Percentiles rank a stretch among this genome's conserved stretches.
These are phyloP conservation scores for Lipomyces spencermartinsiae DNA, from an alignment of 805 yeast species.

Conservation along the genomic window DNA sequence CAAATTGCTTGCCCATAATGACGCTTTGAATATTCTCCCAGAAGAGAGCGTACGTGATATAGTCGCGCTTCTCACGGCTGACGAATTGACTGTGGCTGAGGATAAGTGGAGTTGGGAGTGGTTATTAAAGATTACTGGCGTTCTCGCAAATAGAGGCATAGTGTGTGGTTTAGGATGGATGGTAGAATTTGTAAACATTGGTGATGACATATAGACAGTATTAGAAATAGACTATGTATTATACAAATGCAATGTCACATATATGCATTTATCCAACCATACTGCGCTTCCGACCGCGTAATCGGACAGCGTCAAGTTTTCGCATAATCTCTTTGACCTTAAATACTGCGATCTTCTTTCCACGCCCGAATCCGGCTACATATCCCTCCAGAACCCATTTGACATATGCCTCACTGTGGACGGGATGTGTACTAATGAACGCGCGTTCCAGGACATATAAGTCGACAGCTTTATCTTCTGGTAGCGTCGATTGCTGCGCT, in stretches of 20 bases:
- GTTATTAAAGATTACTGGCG: conserved; percentile 32
- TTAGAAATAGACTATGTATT: background rate
- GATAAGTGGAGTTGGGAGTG: conserved; percentile 30
- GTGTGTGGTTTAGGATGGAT: conserved; percentile 37
- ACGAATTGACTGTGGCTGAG: background rate
- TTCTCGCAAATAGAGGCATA: conserved; percentile 34
- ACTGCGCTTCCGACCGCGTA: conserved; percentile 93
- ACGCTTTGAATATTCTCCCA: conserved; percentile 42
- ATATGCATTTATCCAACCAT: conserved; percentile 70
- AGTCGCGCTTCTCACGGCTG: conserved; percentile 13
- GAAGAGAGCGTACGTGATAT: conserved; percentile 12
- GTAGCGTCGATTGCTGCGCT: conserved; percentile 72
- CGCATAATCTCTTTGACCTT: conserved; percentile 55
- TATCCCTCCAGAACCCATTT: conserved; percentile 79
- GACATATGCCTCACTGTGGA: conserved; percentile 66
- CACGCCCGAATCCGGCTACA: conserved; percentile 35
- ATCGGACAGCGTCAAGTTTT: conserved; percentile 80
- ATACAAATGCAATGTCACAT: background rate
- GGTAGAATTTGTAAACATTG: conserved; percentile 16
- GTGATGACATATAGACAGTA: background rate
- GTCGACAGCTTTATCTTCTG: conserved; percentile 98
- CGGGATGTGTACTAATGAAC: conserved; percentile 86
- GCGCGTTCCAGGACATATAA: conserved; percentile 93
- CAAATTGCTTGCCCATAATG: conserved; percentile 47
- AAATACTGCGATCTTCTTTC: conserved; percentile 30